Evolutionary conservation across 345 rosid genomes (phyloP).

Genomic region (Syzygium aromaticum): DNA sequence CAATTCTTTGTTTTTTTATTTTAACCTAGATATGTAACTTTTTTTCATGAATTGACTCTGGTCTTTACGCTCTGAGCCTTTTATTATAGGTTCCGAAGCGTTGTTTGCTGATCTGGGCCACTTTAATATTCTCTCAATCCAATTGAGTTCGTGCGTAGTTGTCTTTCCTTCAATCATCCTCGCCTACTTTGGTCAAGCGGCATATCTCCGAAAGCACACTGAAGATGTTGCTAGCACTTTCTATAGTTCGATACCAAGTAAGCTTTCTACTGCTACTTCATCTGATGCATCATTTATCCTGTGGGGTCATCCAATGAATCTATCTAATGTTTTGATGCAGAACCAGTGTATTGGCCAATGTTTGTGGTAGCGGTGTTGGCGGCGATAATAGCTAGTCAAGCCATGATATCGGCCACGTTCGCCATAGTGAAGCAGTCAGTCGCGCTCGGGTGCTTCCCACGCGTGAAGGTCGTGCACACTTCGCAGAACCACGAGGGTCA

Average conservation of each 20-base stretch:
- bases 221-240: not conserved
- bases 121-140: conserved; percentile 20
- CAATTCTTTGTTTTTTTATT: not conserved
- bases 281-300: not conserved
- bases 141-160: conserved; percentile 12
- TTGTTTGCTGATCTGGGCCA: conserved; percentile 35
- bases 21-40: not conserved
- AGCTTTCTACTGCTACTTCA: not conserved
- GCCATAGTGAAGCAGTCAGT: conserved; percentile 24
- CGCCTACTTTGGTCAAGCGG: conserved; percentile 22
- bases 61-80: not conserved
- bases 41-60: not conserved
- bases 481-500: conserved; percentile 15
- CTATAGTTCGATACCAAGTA: conserved; percentile 21
- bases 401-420: conserved; percentile 25
- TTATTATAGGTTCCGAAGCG: conserved; percentile 23
- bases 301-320: not conserved
- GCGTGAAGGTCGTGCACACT: conserved; percentile 25
- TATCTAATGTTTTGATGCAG: not conserved
- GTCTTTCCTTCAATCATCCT: conserved; percentile 20
- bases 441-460: conserved; percentile 23
- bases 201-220: conserved; percentile 12
- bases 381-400: conserved; percentile 25
- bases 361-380: conserved; percentile 19
- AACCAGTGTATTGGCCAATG: conserved; percentile 24